Evolutionary conservation across 1,139 yeast species (phyloP).

Genomic region (Magnusiomyces tetraspermus): DNA sequence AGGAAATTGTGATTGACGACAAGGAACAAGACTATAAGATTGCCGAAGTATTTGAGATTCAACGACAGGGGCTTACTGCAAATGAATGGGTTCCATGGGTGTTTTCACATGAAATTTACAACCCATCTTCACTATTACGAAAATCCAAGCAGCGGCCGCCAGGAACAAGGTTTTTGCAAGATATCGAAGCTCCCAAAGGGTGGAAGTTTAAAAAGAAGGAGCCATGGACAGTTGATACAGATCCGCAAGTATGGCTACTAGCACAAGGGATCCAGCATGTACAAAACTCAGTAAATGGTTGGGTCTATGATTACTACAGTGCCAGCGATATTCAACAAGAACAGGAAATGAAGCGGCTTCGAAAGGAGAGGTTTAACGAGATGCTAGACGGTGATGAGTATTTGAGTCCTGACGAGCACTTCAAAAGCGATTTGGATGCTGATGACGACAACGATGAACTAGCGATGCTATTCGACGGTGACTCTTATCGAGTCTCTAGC

Average conservation of each 20-base stretch:
- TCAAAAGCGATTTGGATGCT: too few relatives aligned
- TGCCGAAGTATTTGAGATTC: conserved; percentile 72
- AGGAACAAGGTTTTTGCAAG: conserved; percentile 49
- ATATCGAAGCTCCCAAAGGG: conserved; percentile 56
- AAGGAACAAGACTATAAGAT: conserved; percentile 43
- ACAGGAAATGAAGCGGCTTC: neutral
- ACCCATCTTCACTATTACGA: conserved; percentile 42
- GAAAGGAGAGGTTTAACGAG: neutral
- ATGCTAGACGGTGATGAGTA: neutral
- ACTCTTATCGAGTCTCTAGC: too few relatives aligned
- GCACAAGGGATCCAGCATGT: conserved; percentile 37
- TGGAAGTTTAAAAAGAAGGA: conserved; percentile 58
- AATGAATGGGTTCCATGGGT: conserved; percentile 51
- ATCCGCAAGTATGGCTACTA: conserved; percentile 45
- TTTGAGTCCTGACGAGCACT: too few relatives aligned
- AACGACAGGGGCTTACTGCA: conserved; percentile 53
- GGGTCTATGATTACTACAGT: neutral
- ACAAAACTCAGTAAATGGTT: conserved; percentile 17
- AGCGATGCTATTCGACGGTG: too few relatives aligned
- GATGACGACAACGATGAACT: too few relatives aligned
- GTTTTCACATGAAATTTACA: conserved; percentile 45
- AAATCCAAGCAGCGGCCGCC: conserved; percentile 54
- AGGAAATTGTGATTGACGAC: conserved; percentile 58
- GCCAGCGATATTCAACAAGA: neutral
- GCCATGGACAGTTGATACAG: conserved; percentile 58